Percentiles rank a stretch among this genome's conserved stretches.
phyloP scores from a whole-genome alignment of 306 rosid genomes.

The Cucurbita pepo region DNA sequence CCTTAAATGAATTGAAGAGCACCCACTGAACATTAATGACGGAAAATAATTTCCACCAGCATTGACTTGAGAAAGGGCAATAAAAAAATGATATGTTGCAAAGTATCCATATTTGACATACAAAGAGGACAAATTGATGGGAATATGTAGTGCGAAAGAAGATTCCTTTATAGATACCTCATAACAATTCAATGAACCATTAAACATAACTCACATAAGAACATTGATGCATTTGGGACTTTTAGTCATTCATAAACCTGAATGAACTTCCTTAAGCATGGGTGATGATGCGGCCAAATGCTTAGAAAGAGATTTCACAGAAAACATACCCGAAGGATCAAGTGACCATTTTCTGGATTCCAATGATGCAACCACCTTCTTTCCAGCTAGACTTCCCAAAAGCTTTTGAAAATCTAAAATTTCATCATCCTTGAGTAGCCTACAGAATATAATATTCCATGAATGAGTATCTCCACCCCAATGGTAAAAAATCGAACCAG shows the following conservation, averaged over 20 bases:
- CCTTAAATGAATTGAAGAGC: neutral
- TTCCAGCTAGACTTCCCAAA: neutral
- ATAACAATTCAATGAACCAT: neutral
- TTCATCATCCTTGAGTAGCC: neutral
- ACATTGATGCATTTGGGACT: neutral
- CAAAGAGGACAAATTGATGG: neutral
- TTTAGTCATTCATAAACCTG: neutral
- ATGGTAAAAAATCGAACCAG: neutral
- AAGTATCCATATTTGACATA: neutral
- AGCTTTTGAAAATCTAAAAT: too few relatives aligned
- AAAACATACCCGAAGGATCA: neutral
- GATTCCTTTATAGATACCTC: neutral
- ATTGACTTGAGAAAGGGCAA: neutral
- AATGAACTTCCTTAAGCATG: neutral
- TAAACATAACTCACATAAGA: neutral
- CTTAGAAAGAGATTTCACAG: neutral
- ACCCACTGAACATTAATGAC: neutral
- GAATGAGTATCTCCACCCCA: neutral
- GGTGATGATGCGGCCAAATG: neutral
- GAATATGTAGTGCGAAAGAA: neutral
- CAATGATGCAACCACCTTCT: neutral
- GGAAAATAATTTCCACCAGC: neutral
- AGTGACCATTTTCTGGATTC: too few relatives aligned
- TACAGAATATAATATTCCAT: neutral
- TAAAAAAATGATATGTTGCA: neutral